Evolutionary conservation across 345 rosid genomes (phyloP), one percentile per base, ranked within the genome.

Genomic region (Laguncularia racemosa): DNA sequence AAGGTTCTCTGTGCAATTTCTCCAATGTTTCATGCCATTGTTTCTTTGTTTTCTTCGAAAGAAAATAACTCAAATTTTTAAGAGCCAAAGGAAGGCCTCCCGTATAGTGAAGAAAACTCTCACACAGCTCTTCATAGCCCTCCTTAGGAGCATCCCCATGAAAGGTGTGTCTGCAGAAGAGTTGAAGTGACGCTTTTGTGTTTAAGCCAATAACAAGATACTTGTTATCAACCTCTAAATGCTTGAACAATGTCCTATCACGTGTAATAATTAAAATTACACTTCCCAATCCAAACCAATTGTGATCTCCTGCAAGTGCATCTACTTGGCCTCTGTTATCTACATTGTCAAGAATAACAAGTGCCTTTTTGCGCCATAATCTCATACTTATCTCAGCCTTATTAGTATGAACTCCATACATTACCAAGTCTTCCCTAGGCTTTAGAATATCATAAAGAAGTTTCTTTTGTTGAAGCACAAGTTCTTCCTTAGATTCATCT

Each of bases 191-290:
- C 14, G 56, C 56, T 6, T 20, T 9, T 16, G 3, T 15, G 26
- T 23, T 21, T 19, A 64, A 20, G 18, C 52, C 53, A 1, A 47
- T 16, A 3, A 57, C 61, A 18, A 44, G 1, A 20, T 48, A 49
- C 13, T 40, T 56, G 6, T 13, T 11, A 45, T 56, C 21, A 1
- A 64, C 67, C 17, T 17, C 12, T 13, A 38, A 20, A 40, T 40
- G 55, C 6, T 49, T 10, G 20, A 56, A 16, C 20, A 64, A 7
- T n/a, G 0, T 0, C 17, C 44, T 20, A 15, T 56, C 52, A 17
- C 46, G 38, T 13, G 67, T 64, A 11, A 61, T 64, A 3, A 64
- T 49, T 18, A 64, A 21, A 6, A 64, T 48, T 20, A 60, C 12
- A 49, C 67, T 64, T n/a, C 61, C 67, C 4, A 6, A 2, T 23